Evolutionary conservation across 805 yeast genomes (phyloP), one percentile per base, ranked within the genome.

Genomic region (Candida loeiensis): DNA sequence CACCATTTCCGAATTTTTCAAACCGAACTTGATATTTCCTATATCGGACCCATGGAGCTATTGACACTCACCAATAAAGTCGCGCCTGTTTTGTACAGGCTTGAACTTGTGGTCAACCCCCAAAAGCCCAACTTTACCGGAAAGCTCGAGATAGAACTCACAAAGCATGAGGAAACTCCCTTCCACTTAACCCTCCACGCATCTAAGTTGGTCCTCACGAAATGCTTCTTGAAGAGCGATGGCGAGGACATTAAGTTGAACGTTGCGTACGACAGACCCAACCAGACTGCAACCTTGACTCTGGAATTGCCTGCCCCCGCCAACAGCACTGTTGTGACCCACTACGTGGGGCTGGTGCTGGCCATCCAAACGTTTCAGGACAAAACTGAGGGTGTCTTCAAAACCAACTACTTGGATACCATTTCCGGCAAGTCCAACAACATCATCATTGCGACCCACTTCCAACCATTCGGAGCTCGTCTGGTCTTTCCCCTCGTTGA

Each of bases 401-500:
- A 79, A 50, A 79, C 88, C 1, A 80, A 79, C 52, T 81, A 79
- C 53, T 66, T 72, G 41, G 78, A 77, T 48, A 64, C 70, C 4
- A 55, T 63, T 14, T 62, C 75, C 1, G 80, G 80, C 5, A 63
- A 55, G 16, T 61, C 80, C 1, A 70, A 75, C 43, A 73, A 76
- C 45, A 71, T 61, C 42, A 61, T 83, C 9, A 53, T 84, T 22
- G 80, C 89, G 0, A 82, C 93, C 1, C 93, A 85, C 52, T 71
- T 79, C 31, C 90, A 84, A 54, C 89, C 93, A 0, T 68, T 70
- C 13, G 80, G 72, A 46, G 82, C 88, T 3, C 67, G 82, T 47
- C 53, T 55, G 35, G 73, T 85, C 9, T 80, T 80, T 51, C 95
- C 95, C 2, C 76, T 83, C 50, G 52, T 84, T 9, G 93, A 85